These are phyloP conservation scores for Pterothamnion heteromorphum DNA, from an alignment of 31 red algal species.

Conservation along the genomic window DNA sequence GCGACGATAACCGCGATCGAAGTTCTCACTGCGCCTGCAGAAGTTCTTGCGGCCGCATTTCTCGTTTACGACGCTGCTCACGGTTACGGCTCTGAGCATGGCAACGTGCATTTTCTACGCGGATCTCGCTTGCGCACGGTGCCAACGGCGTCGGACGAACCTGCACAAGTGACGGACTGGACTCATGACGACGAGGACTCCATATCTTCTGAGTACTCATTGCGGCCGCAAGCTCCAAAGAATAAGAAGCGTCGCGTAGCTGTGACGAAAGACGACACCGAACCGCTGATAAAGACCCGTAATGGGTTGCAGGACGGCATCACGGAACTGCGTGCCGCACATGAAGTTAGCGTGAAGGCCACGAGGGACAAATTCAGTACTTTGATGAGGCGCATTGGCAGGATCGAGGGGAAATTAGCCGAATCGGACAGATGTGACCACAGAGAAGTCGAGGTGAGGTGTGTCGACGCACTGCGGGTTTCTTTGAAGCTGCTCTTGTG, in stretches of 20 bases:
- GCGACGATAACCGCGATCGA: not conserved
- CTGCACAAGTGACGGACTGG: slow-evolving; percentile 1
- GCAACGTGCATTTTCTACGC: not conserved
- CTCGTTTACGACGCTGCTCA: slow-evolving; percentile 12
- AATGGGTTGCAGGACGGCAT: not conserved
- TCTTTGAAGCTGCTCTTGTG: slow-evolving; percentile 30
- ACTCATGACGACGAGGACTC: slow-evolving; percentile 1
- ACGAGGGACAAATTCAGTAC: slow-evolving; percentile 19
- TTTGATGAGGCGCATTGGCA: not conserved
- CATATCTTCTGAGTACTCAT: slow-evolving; percentile 10
- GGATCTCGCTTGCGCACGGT: slow-evolving; percentile 13
- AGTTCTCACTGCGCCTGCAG: not conserved
- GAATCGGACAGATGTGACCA: slow-evolving; percentile 35
- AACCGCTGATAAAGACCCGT: not conserved
- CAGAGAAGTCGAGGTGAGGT: not conserved
- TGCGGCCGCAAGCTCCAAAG: slow-evolving; percentile 18
- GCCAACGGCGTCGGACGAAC: slow-evolving; percentile 19
- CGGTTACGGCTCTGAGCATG: not conserved
- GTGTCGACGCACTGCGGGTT: slow-evolving; percentile 14
- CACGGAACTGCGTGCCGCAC: not conserved
- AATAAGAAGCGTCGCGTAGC: not conserved
- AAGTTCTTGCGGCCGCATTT: too few species aligned
- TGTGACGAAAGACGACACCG: slow-evolving; percentile 18
- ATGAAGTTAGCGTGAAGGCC: slow-evolving; percentile 11
- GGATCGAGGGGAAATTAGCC: not conserved